Conservation (phyloP, 495 filamentous ascomycete genomes). For the Talaromyces thailandensis region DNA sequence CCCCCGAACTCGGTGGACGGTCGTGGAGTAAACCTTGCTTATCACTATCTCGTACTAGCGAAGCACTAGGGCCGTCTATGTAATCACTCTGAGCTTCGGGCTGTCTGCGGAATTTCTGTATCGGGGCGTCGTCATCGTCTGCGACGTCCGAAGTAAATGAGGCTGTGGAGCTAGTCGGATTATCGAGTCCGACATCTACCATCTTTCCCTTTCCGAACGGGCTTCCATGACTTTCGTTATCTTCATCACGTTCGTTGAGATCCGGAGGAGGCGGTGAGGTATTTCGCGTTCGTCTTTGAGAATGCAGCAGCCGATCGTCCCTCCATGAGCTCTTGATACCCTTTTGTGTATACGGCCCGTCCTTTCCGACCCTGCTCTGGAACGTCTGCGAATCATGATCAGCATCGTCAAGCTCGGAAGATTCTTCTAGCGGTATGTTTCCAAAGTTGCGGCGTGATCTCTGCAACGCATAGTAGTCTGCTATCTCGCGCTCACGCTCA, state of each 20-base stretch:
- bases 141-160: constrained; percentile 44
- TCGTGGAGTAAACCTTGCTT: constrained; percentile 27
- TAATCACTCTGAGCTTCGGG: constrained; percentile 24
- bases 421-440: constrained; percentile 66
- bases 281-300: constrained; percentile 1
- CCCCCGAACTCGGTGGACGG: constrained; percentile 33
- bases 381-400: constrained; percentile 49
- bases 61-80: constrained; percentile 25
- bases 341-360: constrained; percentile 26
- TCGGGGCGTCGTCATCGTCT: constrained; percentile 67
- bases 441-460: constrained; percentile 82
- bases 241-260: constrained; percentile 20
- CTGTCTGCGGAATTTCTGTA: constrained; percentile 68
- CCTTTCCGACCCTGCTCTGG: constrained; percentile 35
- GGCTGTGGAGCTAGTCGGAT: constrained; percentile 30
- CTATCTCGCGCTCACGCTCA: constrained; percentile 84
- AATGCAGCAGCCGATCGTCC: constrained; percentile 22
- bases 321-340: constrained; percentile 47
- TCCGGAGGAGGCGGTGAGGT: constrained; percentile 21
- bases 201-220: constrained; percentile 58
- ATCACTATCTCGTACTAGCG: constrained; percentile 39
- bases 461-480: constrained; percentile 87
- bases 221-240: constrained; percentile 27
- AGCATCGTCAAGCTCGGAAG: constrained; percentile 68
- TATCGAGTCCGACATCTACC: constrained; percentile 83